Base-by-base conservation (phyloP, 1,284 basidiomycete genomes). In the Moesziomyces sp. region DNA sequence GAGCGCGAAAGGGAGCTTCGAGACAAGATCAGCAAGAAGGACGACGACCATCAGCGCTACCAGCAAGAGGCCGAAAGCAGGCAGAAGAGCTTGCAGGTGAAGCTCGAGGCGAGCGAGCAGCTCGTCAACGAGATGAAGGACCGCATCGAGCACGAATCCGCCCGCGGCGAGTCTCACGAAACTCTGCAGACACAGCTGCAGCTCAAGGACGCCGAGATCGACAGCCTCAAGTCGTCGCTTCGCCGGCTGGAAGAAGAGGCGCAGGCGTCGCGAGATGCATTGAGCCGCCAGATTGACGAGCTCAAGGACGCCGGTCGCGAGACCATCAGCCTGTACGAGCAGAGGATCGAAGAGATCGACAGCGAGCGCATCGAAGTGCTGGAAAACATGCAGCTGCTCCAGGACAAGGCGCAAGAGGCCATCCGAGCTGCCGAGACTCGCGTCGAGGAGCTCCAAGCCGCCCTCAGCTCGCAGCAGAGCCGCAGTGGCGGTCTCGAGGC, bases 301-400 rank as follows among this genome's bases (percentile, higher is more conserved):
- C 87, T 96, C 44, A 88, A 92, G 52, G 87, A 88, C 65, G 93
- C 93, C 23, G 93, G 94, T 23, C 91, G 93, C 86, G 91, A 92
- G 64, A 74, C 76, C 28, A 77, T 78, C 63, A 66, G 57, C 23
- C 61, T 81, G 16, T 77, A 66, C 64, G 73, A 74, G 55, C 66
- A 59, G 23, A 61, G 66, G 49, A 69, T 52, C 33, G 63, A 68
- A 18, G 66, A 67, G 51, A 76, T 78, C 24, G 63, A 76, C 63
- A 81, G 78, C 57, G 81, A 80, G 45, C 66, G 84, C 38, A 80
- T 83, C 21, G 85, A 86, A 50, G 54, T 74, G 28, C 51, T 74
- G 9, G 66, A 70, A 52, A 70, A 66, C 56, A 74, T 74, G 72
- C 57, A 70, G 58, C 57, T 74, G 35, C 67, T 70, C 48, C 58